These are phyloP conservation scores for Russula sp. DNA, from an alignment of 768 basidiomycete species.

Conservation along the genomic window DNA sequence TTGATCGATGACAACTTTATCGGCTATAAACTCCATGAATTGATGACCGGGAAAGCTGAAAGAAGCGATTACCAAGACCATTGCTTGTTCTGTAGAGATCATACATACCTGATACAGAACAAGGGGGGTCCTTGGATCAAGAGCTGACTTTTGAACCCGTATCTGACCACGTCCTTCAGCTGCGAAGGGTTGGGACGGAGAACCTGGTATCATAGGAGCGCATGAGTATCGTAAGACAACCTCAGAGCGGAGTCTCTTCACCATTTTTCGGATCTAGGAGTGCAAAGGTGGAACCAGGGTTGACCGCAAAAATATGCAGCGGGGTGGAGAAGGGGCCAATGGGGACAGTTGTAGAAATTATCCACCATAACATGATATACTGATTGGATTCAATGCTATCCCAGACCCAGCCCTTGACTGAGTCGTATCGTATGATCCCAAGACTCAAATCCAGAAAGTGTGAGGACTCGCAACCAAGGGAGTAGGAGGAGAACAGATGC, in stretches of 20 bases:
- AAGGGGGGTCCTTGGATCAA: conserved; percentile 7
- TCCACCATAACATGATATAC: background rate
- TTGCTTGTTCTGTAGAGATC: conserved; percentile 45
- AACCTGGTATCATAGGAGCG: background rate
- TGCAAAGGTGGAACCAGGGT: no score
- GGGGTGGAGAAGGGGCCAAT: background rate
- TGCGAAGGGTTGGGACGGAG: background rate
- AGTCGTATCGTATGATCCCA: no score
- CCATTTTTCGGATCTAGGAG: no score
- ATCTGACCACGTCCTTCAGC: no score
- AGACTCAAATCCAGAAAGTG: no score
- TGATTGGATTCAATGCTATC: no score
- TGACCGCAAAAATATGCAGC: background rate
- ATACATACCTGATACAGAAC: conserved; percentile 38
- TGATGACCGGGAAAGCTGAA: background rate
- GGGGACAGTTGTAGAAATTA: background rate
- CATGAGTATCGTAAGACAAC: background rate
- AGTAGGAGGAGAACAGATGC: no score
- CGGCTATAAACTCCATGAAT: conserved; percentile 32
- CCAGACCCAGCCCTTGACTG: no score
- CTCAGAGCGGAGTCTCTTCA: background rate
- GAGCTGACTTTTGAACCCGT: background rate
- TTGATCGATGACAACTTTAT: conserved; percentile 55
- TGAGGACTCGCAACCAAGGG: no score
- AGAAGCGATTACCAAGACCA: conserved; percentile 38